Conservation (phyloP, 345 rosid genomes). For the Heritiera fomes region DNA sequence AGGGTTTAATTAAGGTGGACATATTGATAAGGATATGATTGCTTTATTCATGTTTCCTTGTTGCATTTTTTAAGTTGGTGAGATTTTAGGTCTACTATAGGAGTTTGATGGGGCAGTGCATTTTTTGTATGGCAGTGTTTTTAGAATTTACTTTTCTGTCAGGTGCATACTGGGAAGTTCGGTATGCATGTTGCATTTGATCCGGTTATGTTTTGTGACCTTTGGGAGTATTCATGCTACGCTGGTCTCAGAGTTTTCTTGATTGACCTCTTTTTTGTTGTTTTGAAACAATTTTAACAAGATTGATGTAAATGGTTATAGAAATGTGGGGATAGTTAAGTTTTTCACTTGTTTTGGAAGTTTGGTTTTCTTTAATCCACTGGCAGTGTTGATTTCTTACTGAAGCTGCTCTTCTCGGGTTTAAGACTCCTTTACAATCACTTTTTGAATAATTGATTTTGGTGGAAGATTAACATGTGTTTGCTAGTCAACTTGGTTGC, state of each 20-base stretch:
- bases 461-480: constrained; percentile 1
- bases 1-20: neutral
- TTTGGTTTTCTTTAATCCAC: neutral
- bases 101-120: neutral
- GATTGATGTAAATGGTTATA: neutral
- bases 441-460: neutral
- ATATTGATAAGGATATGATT: neutral
- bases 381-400: neutral
- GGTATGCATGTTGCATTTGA: neutral
- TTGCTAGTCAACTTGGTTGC: neutral
- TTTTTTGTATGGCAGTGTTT: neutral
- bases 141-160: neutral
- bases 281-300: neutral
- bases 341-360: neutral
- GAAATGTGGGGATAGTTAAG: neutral
- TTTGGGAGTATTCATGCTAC: neutral
- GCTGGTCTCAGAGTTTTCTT: neutral
- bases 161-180: neutral
- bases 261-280: neutral
- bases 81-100: neutral
- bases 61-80: neutral
- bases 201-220: neutral
- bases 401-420: neutral
- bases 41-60: neutral
- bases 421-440: neutral